Conservation (phyloP, 306 rosid genomes). For the Prosopis cineraria region DNA sequence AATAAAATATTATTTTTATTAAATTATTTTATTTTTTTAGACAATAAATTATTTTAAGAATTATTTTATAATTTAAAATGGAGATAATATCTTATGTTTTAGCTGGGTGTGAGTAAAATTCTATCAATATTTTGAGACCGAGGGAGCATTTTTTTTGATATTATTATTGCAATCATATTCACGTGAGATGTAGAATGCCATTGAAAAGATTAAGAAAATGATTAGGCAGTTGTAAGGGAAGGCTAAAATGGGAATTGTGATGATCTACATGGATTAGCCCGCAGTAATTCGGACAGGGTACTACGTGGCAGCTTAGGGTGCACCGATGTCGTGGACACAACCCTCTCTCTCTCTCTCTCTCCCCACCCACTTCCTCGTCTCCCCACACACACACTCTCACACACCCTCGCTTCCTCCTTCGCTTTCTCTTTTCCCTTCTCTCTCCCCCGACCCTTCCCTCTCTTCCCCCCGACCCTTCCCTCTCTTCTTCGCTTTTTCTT, state of each 20-base stretch:
- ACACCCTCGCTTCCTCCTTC: conserved; percentile 8
- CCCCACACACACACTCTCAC: conserved; percentile 1
- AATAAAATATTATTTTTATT: no score
- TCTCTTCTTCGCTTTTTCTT: neutral
- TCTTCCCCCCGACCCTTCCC: neutral
- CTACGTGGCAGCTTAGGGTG: conserved; percentile 99
- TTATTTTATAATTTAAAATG: no score
- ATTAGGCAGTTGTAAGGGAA: neutral
- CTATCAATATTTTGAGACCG: no score
- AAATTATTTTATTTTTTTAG: no score
- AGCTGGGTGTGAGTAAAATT: no score
- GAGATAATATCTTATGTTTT: no score
- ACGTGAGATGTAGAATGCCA: neutral
- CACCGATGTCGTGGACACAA: conserved; percentile 38
- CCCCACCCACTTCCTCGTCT: neutral
- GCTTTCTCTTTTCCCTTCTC: neutral
- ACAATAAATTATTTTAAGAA: no score
- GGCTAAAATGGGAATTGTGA: conserved; percentile 18
- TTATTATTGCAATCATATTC: neutral
- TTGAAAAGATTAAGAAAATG: neutral
- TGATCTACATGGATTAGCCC: conserved; percentile 31
- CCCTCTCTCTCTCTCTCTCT: conserved; percentile 14
- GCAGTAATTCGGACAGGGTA: conserved; percentile 52
- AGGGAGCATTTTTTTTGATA: no score
- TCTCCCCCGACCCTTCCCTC: neutral